A percentile compares a stretch with the other conserved stretches of the same genome.
Evolutionary conservation across 2,329 filamentous ascomycete genomes (phyloP).

Genomic region (Ascochyta lentis): DNA sequence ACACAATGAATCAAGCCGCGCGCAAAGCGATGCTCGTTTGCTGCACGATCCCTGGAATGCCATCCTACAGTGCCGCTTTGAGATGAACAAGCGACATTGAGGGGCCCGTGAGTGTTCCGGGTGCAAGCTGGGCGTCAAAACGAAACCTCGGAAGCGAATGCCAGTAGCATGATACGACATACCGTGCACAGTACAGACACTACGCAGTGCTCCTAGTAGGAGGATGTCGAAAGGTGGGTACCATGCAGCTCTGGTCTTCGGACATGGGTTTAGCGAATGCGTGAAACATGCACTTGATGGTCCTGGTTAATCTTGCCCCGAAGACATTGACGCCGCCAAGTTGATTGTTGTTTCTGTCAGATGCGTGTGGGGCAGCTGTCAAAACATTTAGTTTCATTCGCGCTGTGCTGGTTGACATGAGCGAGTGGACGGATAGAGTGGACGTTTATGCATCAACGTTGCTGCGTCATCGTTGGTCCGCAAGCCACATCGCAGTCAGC

Average conservation of each 20-base stretch:
- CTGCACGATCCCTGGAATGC: constrained; percentile 10
- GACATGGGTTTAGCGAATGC: constrained; percentile 15
- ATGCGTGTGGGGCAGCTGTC: constrained; percentile 13
- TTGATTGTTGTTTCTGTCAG: constrained; percentile 28
- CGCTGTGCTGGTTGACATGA: constrained; percentile 1
- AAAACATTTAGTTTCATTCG: constrained; percentile 15
- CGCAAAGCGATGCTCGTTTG: constrained; percentile 21
- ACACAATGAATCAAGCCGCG: constrained; percentile 21
- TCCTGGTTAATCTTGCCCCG: constrained; percentile 21
- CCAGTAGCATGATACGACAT: constrained; percentile 11
- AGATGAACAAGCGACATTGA: constrained; percentile 34
- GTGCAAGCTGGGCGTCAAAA: constrained; percentile 25
- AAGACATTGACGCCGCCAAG: constrained; percentile 30
- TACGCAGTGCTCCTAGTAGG: constrained; percentile 12
- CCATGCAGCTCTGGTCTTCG: constrained; percentile 15
- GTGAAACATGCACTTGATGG: constrained; percentile 31
- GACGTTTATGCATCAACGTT: constrained; percentile 11
- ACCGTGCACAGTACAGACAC: constrained; percentile 4
- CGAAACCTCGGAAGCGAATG: constrained; percentile 5
- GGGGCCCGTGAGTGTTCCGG: constrained; percentile 25
- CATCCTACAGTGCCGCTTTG: constrained; percentile 23
- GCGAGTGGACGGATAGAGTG: not conserved
- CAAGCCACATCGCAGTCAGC: not conserved
- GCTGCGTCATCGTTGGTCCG: not conserved
- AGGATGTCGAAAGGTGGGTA: constrained; percentile 7